Conservation (phyloP, 345 rosid genomes). For the Iberis pinnata region DNA sequence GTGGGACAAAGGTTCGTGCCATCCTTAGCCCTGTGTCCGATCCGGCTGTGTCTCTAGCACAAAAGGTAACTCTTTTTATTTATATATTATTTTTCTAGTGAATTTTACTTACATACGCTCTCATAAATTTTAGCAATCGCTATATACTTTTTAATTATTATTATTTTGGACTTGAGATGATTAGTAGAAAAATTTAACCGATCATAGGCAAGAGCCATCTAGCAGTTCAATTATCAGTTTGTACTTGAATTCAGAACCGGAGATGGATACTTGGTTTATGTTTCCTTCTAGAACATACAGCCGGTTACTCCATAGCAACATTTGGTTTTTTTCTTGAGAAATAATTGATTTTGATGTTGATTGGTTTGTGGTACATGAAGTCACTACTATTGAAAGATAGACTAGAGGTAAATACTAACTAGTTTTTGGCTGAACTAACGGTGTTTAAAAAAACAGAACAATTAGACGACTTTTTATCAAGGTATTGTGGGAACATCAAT, state of each 20-base stretch:
- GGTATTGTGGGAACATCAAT: too few relatives aligned
- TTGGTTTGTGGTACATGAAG: too few relatives aligned
- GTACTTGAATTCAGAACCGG: neutral
- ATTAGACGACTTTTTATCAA: too few relatives aligned
- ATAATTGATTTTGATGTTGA: slow-evolving; percentile 12
- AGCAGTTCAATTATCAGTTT: neutral
- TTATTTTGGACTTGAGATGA: neutral
- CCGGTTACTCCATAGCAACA: slow-evolving; percentile 11
- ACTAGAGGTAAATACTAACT: too few relatives aligned
- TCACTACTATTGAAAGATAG: neutral
- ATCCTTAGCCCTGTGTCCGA: slow-evolving; percentile 31
- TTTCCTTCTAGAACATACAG: slow-evolving; percentile 1
- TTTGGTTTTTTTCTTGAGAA: slow-evolving; percentile 13
- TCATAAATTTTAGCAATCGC: neutral
- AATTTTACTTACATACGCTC: neutral
- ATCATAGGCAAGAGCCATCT: neutral
- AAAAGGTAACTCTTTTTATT: slow-evolving; percentile 23
- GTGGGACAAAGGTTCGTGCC: slow-evolving; percentile 22
- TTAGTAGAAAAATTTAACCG: neutral
- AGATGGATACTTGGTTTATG: slow-evolving; percentile 7
- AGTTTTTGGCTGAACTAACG: too few relatives aligned
- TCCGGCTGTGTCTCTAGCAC: slow-evolving; percentile 14
- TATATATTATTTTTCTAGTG: neutral
- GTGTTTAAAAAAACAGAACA: too few relatives aligned
- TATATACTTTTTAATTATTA: neutral